phyloP scores from a whole-genome alignment of 2,329 filamentous ascomycete species.

The Tolypocladium amazonense region DNA sequence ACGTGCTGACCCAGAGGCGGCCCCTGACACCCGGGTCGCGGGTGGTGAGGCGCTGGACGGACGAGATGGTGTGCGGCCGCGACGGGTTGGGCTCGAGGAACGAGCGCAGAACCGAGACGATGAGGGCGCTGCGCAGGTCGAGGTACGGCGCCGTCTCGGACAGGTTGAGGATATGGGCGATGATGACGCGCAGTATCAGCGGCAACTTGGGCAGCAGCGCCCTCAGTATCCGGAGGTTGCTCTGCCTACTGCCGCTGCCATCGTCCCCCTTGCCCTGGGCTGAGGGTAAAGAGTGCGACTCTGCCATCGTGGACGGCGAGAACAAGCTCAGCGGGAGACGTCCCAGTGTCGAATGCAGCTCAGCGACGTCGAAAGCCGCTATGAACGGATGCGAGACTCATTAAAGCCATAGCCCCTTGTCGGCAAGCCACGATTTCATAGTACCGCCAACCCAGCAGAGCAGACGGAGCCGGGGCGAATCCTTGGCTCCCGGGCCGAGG shows the following conservation, averaged over 20 bases:
- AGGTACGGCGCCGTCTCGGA: constrained; percentile 67
- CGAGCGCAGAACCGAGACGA: constrained; percentile 59
- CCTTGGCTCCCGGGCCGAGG: background rate
- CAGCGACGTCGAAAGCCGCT: background rate
- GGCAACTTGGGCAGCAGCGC: constrained; percentile 47
- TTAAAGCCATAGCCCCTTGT: background rate
- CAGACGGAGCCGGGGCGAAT: background rate
- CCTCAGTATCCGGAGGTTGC: constrained; percentile 8
- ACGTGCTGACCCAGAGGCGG: constrained; percentile 69
- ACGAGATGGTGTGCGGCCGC: constrained; percentile 40
- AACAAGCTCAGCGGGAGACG: background rate
- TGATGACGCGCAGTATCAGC: constrained; percentile 47
- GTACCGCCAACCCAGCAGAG: background rate
- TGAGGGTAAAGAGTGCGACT: background rate
- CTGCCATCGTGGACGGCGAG: background rate
- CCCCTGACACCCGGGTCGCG: constrained; percentile 63
- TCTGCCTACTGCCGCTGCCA: background rate
- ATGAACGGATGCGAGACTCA: background rate
- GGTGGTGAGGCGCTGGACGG: constrained; percentile 51
- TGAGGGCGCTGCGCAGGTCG: constrained; percentile 66
- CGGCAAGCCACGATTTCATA: background rate
- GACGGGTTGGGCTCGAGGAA: constrained; percentile 34
- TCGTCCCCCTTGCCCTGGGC: background rate
- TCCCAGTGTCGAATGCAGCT: background rate
- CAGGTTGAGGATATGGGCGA: constrained; percentile 54